phyloP scores from a whole-genome alignment of 768 basidiomycete species.

The Agaricus bisporus region DNA sequence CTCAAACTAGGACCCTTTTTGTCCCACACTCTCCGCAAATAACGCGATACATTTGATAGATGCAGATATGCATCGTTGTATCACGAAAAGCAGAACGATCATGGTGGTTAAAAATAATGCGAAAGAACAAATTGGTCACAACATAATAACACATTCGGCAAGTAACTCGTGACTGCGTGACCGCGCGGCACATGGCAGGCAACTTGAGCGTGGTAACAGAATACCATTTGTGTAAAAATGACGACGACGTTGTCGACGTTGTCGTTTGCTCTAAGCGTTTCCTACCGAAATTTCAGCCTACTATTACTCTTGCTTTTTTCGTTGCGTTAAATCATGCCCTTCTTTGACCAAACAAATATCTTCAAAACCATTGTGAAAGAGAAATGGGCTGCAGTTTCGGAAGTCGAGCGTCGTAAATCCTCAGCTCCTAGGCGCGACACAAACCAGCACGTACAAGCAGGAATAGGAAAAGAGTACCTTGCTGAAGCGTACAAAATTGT shows the following conservation, averaged over 20 bases:
- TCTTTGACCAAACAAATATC: slow-evolving; percentile 53
- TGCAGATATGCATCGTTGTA: background rate
- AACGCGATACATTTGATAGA: background rate
- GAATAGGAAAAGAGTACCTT: slow-evolving; percentile 61
- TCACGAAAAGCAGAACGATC: background rate
- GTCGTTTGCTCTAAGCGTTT: slow-evolving; percentile 1
- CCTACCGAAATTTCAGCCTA: background rate
- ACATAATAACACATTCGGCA: too few species aligned
- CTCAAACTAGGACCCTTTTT: slow-evolving; percentile 66
- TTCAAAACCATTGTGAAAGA: slow-evolving; percentile 49
- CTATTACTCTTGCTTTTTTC: background rate
- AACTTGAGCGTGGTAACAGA: background rate
- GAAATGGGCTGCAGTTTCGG: slow-evolving; percentile 34
- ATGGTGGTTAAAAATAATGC: slow-evolving; percentile 18
- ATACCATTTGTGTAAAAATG: background rate
- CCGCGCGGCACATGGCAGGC: background rate
- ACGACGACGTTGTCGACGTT: background rate
- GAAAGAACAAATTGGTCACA: background rate
- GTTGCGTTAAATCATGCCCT: slow-evolving; percentile 40
- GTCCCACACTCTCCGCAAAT: slow-evolving; percentile 19
- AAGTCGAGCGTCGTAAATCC: slow-evolving; percentile 47
- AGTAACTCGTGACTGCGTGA: too few species aligned
- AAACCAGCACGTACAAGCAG: slow-evolving; percentile 30
- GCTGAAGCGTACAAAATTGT: slow-evolving; percentile 73
- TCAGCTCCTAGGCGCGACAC: slow-evolving; percentile 19